Percentiles rank a stretch among this genome's conserved stretches.
Evolutionary conservation across 2,329 filamentous ascomycete species (phyloP).

Genomic region (Colletotrichum acutatum): DNA sequence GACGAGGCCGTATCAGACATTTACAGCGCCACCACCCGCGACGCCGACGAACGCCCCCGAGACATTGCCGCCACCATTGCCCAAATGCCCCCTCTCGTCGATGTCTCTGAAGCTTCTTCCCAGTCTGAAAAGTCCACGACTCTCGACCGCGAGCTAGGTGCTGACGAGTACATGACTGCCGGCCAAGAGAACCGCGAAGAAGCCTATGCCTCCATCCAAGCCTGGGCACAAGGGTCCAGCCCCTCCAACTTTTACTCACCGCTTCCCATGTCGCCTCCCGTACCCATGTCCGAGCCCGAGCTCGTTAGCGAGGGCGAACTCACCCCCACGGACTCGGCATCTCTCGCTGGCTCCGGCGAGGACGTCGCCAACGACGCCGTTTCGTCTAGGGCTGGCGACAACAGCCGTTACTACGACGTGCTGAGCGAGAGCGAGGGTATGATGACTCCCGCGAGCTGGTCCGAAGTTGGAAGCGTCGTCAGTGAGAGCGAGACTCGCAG

Average conservation of each 20-base stretch:
- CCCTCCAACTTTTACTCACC: constrained; percentile 68
- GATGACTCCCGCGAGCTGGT: constrained; percentile 71
- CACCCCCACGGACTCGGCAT: constrained; percentile 70
- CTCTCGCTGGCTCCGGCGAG: constrained; percentile 62
- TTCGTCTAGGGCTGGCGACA: constrained; percentile 51
- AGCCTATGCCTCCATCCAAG: constrained; percentile 71
- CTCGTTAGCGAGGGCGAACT: constrained; percentile 63
- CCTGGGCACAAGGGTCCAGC: constrained; percentile 68
- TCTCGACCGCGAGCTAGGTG: constrained; percentile 46
- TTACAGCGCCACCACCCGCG: constrained; percentile 66
- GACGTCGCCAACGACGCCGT: constrained; percentile 57
- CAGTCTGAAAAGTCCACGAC: constrained; percentile 33
- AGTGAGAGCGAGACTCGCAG: constrained; percentile 60
- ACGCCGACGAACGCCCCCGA: constrained; percentile 40
- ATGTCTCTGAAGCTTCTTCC: constrained; percentile 40
- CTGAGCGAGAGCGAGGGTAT: constrained; percentile 70
- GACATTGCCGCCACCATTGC: constrained; percentile 38
- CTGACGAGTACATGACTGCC: constrained; percentile 64
- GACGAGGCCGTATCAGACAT: constrained; percentile 65
- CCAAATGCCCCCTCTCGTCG: constrained; percentile 45
- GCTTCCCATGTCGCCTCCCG: constrained; percentile 62
- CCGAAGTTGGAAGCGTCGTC: constrained; percentile 71
- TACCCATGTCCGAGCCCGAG: constrained; percentile 63
- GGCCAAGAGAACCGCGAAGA: constrained; percentile 58
- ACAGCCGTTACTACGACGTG: constrained; percentile 60